phyloP scores from a whole-genome alignment of 768 basidiomycete genomes.

The Tephrocybe sp. region DNA sequence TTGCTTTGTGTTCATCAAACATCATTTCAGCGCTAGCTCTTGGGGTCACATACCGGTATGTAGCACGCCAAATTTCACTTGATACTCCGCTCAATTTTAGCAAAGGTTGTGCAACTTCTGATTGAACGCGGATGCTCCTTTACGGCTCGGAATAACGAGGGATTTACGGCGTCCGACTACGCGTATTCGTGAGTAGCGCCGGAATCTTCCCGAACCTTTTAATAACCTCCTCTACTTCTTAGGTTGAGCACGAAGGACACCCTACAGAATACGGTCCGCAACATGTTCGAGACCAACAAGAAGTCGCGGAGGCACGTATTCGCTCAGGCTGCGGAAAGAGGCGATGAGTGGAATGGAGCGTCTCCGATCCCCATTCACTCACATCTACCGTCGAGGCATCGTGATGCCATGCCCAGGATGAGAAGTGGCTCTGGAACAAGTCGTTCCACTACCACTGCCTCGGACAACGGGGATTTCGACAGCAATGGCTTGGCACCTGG shows the following conservation, averaged over 20 bases:
- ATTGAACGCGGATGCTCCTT: slow-evolving; percentile 90
- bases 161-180: slow-evolving; percentile 91
- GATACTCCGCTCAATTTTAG: slow-evolving; percentile 9
- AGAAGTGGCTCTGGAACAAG: slow-evolving; percentile 83
- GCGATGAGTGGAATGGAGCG: slow-evolving; percentile 56
- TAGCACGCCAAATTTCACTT: slow-evolving; percentile 4
- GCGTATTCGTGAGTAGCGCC: slow-evolving; percentile 72
- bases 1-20: slow-evolving; percentile 8
- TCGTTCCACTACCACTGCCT: slow-evolving; percentile 66
- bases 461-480: slow-evolving; percentile 70
- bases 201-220: neutral
- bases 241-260: slow-evolving; percentile 78
- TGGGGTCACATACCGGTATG: slow-evolving; percentile 84
- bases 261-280: slow-evolving; percentile 76
- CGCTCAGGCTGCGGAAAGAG: slow-evolving; percentile 70
- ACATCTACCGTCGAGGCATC: slow-evolving; percentile 42
- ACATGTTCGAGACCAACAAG: slow-evolving; percentile 79
- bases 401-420: slow-evolving; percentile 52
- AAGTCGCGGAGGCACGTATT: slow-evolving; percentile 69
- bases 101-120: slow-evolving; percentile 76
- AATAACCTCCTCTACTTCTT: slow-evolving; percentile 1
- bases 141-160: slow-evolving; percentile 82
- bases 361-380: slow-evolving; percentile 41
- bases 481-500: slow-evolving; percentile 39
- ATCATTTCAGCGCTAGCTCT: slow-evolving; percentile 66